These are phyloP conservation scores for Suhomyces vadensis DNA, from an alignment of 805 yeast species.

Conservation along the genomic window DNA sequence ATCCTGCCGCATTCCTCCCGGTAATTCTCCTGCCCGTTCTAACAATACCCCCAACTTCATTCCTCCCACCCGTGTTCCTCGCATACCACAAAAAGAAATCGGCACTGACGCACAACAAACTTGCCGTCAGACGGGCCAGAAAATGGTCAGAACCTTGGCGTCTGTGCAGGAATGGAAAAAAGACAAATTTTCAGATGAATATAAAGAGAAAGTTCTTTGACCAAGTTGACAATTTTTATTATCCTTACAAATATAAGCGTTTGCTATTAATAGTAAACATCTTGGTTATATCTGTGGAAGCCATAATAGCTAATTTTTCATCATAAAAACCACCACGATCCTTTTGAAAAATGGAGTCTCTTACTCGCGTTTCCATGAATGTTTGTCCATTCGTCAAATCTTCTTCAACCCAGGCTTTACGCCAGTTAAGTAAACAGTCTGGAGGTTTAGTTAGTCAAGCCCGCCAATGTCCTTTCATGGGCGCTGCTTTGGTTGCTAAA, in stretches of 20 bases:
- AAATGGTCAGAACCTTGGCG: not conserved
- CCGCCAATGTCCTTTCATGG: slow-evolving; percentile 86
- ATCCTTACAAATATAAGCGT: slow-evolving; percentile 3
- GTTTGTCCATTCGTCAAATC: slow-evolving; percentile 83
- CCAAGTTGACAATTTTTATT: not conserved
- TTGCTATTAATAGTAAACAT: not conserved
- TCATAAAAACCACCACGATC: not conserved
- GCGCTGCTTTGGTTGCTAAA: slow-evolving; percentile 61
- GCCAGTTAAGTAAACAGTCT: slow-evolving; percentile 49
- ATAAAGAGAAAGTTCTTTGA: slow-evolving; percentile 1
- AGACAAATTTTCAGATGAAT: slow-evolving; percentile 5
- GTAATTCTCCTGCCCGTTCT: not conserved
- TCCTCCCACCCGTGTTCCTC: slow-evolving; percentile 2
- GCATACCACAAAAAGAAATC: slow-evolving; percentile 3
- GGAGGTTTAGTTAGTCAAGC: slow-evolving; percentile 57
- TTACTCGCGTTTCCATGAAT: slow-evolving; percentile 72
- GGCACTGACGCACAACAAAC: slow-evolving; percentile 1
- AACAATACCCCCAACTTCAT: not conserved
- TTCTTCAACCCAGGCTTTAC: slow-evolving; percentile 58
- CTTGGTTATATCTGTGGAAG: not conserved
- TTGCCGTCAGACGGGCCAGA: slow-evolving; percentile 4
- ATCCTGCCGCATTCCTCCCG: not conserved
- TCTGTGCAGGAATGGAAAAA: slow-evolving; percentile 2
- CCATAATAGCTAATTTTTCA: slow-evolving; percentile 1
- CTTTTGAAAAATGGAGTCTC: slow-evolving; percentile 63